A percentile compares a stretch with the other conserved stretches of the same genome.
These are phyloP conservation scores for Vitis cinerea DNA, from an alignment of 164 flowering plant species.

Conservation along the genomic window DNA sequence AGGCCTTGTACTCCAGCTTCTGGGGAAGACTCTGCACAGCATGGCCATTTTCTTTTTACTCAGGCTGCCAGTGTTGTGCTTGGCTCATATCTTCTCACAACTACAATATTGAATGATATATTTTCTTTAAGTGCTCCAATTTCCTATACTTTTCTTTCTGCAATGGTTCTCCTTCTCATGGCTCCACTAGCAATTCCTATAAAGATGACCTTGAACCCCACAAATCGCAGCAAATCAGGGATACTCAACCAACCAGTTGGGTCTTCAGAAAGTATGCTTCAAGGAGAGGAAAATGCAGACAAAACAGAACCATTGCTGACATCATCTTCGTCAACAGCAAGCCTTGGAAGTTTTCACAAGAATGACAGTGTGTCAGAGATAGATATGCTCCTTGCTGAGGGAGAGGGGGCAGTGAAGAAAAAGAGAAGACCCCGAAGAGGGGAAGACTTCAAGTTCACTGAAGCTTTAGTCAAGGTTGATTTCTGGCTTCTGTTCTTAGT, in stretches of 20 bases:
- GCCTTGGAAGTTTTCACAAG: constrained; percentile 52
- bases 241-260: constrained; percentile 21
- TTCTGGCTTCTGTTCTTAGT: constrained; percentile 93
- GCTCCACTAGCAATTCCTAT: constrained; percentile 86
- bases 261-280: constrained; percentile 29
- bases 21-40: constrained; percentile 53
- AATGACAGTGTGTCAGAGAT: constrained; percentile 56
- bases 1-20: constrained; percentile 80
- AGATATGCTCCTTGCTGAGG: constrained; percentile 76
- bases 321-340: constrained; percentile 48
- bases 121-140: constrained; percentile 40
- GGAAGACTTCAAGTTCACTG: constrained; percentile 72
- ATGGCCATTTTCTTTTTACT: constrained; percentile 62
- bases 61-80: constrained; percentile 66
- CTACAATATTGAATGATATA: constrained; percentile 44
- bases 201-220: constrained; percentile 75
- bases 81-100: constrained; percentile 69
- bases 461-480: constrained; percentile 83
- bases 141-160: constrained; percentile 41
- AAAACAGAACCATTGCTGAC: constrained; percentile 51
- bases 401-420: constrained; percentile 90
- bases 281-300: constrained; percentile 30
- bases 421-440: constrained; percentile 81
- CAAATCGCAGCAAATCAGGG: constrained; percentile 26
- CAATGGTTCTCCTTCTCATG: constrained; percentile 71